A percentile compares a stretch with the other conserved stretches of the same genome.
Evolutionary conservation across 805 yeast genomes (phyloP).

Genomic region (Schwanniomyces polymorphus): DNA sequence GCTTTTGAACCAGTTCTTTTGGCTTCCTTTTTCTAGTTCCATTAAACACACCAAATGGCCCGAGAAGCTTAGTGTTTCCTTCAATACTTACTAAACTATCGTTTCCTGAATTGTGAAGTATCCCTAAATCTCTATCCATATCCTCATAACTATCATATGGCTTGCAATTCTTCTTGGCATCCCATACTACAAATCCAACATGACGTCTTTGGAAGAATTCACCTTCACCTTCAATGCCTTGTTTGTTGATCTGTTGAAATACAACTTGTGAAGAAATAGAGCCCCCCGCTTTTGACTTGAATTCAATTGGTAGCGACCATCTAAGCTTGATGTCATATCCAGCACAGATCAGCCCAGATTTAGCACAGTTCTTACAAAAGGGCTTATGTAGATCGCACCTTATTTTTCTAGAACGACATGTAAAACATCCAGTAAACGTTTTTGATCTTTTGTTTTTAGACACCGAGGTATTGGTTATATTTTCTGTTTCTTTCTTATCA

Average conservation of each 20-base stretch:
- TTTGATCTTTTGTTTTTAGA: conserved; percentile 39
- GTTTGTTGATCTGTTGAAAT: conserved; percentile 21
- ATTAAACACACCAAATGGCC: conserved; percentile 84
- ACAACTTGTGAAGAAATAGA: conserved; percentile 29
- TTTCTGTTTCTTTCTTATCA: neutral
- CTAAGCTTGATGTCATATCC: conserved; percentile 82
- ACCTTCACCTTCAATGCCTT: conserved; percentile 13
- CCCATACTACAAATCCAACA: conserved; percentile 73
- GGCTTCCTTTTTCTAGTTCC: conserved; percentile 4
- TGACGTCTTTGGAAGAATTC: conserved; percentile 68
- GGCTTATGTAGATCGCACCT: conserved; percentile 79
- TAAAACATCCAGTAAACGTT: conserved; percentile 86
- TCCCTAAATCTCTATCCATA: conserved; percentile 68
- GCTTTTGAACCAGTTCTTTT: conserved; percentile 35
- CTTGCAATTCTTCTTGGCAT: conserved; percentile 43
- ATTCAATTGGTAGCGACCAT: conserved; percentile 62
- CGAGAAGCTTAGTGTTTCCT: conserved; percentile 54
- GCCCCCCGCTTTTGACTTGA: conserved; percentile 24
- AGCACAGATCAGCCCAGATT: conserved; percentile 67
- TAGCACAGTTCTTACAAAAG: conserved; percentile 66
- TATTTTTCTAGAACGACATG: conserved; percentile 78
- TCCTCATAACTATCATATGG: conserved; percentile 76
- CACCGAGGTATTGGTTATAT: neutral
- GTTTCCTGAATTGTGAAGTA: conserved; percentile 48
- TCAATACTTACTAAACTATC: conserved; percentile 32